These are phyloP conservation scores for Daldinia sp. DNA, from an alignment of 2,329 filamentous ascomycete genomes.

Conservation along the genomic window DNA sequence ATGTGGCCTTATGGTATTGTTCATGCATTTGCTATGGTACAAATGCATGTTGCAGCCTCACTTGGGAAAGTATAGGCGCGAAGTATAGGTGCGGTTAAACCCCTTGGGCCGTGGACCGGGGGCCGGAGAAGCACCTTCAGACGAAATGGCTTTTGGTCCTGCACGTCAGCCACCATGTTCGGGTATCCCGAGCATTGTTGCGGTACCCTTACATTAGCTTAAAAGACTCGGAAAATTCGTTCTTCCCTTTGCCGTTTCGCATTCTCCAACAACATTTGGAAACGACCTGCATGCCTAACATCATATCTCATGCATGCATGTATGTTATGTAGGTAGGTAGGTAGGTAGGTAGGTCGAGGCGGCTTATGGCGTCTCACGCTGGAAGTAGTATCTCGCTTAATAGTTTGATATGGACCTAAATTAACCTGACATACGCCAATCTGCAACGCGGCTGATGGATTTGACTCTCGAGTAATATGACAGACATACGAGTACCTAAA, in stretches of 20 bases:
- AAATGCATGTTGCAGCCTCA: conserved; percentile 25
- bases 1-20: conserved; percentile 9
- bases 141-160: conserved; percentile 18
- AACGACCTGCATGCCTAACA: not conserved
- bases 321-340: not conserved
- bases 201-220: conserved; percentile 11
- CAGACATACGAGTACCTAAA: not conserved
- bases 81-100: conserved; percentile 13
- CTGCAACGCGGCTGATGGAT: not conserved
- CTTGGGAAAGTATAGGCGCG: conserved; percentile 27
- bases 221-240: conserved; percentile 42
- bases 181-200: conserved; percentile 42
- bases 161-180: conserved; percentile 49
- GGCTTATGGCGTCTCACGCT: conserved; percentile 17
- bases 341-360: conserved; percentile 10
- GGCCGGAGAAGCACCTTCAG: conserved; percentile 35
- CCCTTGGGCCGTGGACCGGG: not conserved
- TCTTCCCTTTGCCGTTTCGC: conserved; percentile 20
- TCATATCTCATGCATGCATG: not conserved
- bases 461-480: conserved; percentile 12
- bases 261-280: not conserved
- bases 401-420: not conserved
- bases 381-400: not conserved
- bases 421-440: not conserved
- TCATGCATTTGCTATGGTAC: conserved; percentile 4